Evolutionary conservation across 768 basidiomycete species (phyloP), one percentile per base, ranked within the genome.

Genomic region (Agaricus sinodeliciosus): DNA sequence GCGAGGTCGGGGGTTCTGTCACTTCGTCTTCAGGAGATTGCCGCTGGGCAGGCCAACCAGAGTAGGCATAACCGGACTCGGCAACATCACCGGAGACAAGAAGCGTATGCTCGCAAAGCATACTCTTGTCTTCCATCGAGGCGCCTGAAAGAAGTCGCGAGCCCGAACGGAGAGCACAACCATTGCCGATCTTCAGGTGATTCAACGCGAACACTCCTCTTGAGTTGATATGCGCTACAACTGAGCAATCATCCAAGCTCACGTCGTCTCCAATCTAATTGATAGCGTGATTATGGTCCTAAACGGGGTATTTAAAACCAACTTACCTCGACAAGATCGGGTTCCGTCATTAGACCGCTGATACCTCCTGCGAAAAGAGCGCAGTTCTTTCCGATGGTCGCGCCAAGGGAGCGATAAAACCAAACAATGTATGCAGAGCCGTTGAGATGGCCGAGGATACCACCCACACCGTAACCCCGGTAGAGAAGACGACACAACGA

Each of bases 91-190:
- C 75, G 2, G 75, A 76, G 1, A 74, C 70, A 22, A 76, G 60
- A 4, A 77, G 67, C 1, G 74, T 74, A 54, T 77, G 76, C 60
- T 77, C 76, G 57, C 65, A 69, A 6, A 77, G 72, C 71, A 76
- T 73, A 56, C 71, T 73, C 60, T 65, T 65, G 53, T 72, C 69
- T 60, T 77, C 76, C 76, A 77, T 77, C 9, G 74, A 73, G 9
- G 76, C 76, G 6, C 76, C 76, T 6, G 75, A 75, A 25, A 77
- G 68, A 4, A 77, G 63, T 19, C 76, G 67, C 8, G 74, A 75
- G 28, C 76, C 76, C 7, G 72, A 64, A 18, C 76, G 71, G 66
- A 77, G 61, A 0, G 76, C 73, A 44, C 56, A 68, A 65, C 71
- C 71, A 54, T 69, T 62, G 1, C 65, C 73, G 43, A 77, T 72